Evolutionary conservation across 768 basidiomycete genomes (phyloP).

Genomic region (Crepidotus variabilis): DNA sequence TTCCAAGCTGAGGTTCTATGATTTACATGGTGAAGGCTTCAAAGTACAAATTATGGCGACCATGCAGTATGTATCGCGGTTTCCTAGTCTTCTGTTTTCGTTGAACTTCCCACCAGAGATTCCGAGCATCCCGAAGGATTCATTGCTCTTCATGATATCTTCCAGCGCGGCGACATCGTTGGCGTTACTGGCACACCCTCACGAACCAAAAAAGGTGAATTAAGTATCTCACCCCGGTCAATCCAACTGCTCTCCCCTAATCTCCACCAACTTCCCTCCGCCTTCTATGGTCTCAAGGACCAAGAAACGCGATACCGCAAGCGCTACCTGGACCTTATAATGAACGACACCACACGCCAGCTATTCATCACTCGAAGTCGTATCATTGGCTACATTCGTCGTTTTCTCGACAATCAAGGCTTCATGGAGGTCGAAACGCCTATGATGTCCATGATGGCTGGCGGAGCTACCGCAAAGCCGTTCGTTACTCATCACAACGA

Average conservation of each 20-base stretch:
- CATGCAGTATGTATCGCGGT: slow-evolving; percentile 47
- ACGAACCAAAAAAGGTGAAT: slow-evolving; percentile 93
- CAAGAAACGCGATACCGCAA: slow-evolving; percentile 97
- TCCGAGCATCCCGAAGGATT: slow-evolving; percentile 63
- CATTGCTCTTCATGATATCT: slow-evolving; percentile 69
- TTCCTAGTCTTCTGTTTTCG: background rate
- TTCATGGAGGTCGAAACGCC: slow-evolving; percentile 99
- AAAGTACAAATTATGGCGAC: slow-evolving; percentile 97
- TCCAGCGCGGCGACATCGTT: slow-evolving; percentile 95
- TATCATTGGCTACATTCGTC: slow-evolving; percentile 90
- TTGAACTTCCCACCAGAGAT: slow-evolving; percentile 41
- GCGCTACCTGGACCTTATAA: slow-evolving; percentile 97
- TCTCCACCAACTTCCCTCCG: slow-evolving; percentile 91
- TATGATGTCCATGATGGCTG: slow-evolving; percentile 94
- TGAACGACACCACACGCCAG: slow-evolving; percentile 84
- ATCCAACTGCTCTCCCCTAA: slow-evolving; percentile 93
- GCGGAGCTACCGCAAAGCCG: slow-evolving; percentile 97
- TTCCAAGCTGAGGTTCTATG: slow-evolving; percentile 89
- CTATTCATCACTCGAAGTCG: slow-evolving; percentile 88
- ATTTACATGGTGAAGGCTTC: slow-evolving; percentile 85
- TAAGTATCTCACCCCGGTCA: slow-evolving; percentile 78
- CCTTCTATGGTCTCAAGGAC: slow-evolving; percentile 94
- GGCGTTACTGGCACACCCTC: slow-evolving; percentile 87
- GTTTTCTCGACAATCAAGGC: slow-evolving; percentile 84
- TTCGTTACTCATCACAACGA: slow-evolving; percentile 99